Base-by-base conservation (phyloP, 345 rosid genomes). In the Aquilaria malaccensis region DNA sequence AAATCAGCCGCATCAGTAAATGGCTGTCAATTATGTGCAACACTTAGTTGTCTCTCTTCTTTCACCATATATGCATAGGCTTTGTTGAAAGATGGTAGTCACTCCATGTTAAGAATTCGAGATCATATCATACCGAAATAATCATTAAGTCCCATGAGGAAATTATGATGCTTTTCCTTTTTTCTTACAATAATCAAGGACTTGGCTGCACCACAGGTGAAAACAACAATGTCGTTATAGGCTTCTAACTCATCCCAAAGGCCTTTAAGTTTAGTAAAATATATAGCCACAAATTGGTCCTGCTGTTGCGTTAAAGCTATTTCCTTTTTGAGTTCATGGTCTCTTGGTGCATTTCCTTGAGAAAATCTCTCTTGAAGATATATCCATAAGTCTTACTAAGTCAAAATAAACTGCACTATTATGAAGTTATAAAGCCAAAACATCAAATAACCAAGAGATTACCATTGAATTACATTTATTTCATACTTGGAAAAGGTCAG, bases 71-170 rank as follows among this genome's bases (percentile, higher is more conserved):
- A 22, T 22, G 22, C 22, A 22, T 22, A 22, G 0, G 56, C 60
- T 29, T 61, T 30, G 7, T 7, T 13, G 6, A 70, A 4, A 2
- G 63, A 5, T 0, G 60, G 54, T 9, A 58, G 15, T 3, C 59
- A 59, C 4, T 63, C 30, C 6, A 32, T 51, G 32, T 33, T 58
- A 3, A 63, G 47, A 9, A 65, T 71, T 5, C 49, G 62, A 2
- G 61, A 32, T 13, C 52, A 2, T 4, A 63, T 14, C 3, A 5
- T 2, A 2, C 33, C 3, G 55, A 12, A 71, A 10, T 22, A 12
- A 2, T 71, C 59, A 50, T 65, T 55, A 7, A 65, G n/a, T 7
- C 59, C 75, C 67, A 65, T 65, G 2, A 66, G 9, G 33, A 62
- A 61, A 10, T 41, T 10, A 15, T 48, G 66, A 10, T 12, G 7